Evolutionary conservation across 2,329 filamentous ascomycete species (phyloP), one percentile per base, ranked within the genome.

Genomic region (Byssothecium circinans): DNA sequence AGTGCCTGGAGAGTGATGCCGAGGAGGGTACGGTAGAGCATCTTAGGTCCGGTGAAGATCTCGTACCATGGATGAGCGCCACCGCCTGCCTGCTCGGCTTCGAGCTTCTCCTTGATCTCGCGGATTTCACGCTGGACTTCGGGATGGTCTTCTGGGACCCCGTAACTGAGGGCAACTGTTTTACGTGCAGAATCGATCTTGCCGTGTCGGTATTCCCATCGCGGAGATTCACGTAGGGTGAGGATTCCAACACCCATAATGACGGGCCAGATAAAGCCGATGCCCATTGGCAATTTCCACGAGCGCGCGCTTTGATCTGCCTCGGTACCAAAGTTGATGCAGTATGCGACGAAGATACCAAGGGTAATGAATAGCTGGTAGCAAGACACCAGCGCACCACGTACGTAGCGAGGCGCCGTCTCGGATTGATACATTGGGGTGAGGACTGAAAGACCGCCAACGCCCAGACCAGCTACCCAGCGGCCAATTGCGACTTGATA

Each of bases 291-390:
- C 6, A 87, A 80, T 52, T 84, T 76, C 84, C 85, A 88, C 11
- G 82, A 77, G 2, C 76, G 74, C 18, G 78, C 77, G 54, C 70
- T 74, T 1, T 41, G 15, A 41, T 73, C 73, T 2, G 64, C 69
- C 53, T 81, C 73, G 6, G 84, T 87, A 6, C 83, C 83, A 61
- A 74, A 86, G 65, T 87, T 85, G 67, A 78, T 75, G 57, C 70
- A 69, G 49, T 72, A 72, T 1, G 73, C 77, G 18, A 74, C 62
- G 43, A 75, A 83, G 64, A 88, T 87, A 39, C 85, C 85, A 22
- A 87, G 73, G 0, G 85, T 88, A 63, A 88, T 84, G 65, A 86
- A 81, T 2, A 88, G 77, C 73, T 88, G 85, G 67, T 87, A 88
- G 42, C 78, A 81, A 1, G 80, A 65, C 10, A 88, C 79, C 32